Percentiles rank a stretch among this genome's conserved stretches.
These are phyloP conservation scores for Plasmodium blacklocki DNA, from an alignment of 169 alveolate genomes.

Conservation along the genomic window DNA sequence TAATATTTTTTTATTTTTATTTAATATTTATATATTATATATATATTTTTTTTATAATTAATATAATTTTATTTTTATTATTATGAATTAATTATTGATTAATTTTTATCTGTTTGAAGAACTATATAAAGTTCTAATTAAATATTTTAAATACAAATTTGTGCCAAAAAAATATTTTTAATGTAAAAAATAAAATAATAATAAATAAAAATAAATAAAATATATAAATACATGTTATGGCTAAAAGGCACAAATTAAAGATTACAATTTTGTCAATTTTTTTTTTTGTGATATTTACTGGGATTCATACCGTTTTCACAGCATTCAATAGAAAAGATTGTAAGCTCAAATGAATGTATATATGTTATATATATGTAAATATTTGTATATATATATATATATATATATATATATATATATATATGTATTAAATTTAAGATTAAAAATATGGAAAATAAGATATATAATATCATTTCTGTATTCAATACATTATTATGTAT, in stretches of 20 bases:
- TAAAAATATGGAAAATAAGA: neutral
- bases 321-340: conserved; percentile 64
- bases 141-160: too few species aligned
- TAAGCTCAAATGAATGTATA: conserved; percentile 40
- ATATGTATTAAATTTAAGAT: neutral
- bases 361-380: neutral
- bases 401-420: neutral
- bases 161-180: too few species aligned
- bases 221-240: conserved; percentile 21
- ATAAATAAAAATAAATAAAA: too few species aligned
- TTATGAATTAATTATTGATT: too few species aligned
- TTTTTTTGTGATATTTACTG: conserved; percentile 64
- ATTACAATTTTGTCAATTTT: conserved; percentile 58
- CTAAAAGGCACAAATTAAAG: conserved; percentile 72
- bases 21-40: too few species aligned
- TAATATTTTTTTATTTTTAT: too few species aligned
- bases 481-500: conserved; percentile 1
- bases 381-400: neutral
- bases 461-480: neutral
- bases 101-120: too few species aligned
- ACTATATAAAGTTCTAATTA: too few species aligned
- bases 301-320: conserved; percentile 70
- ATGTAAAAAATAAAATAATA: too few species aligned
- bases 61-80: too few species aligned
- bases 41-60: too few species aligned